Evolutionary conservation across 352 stramenopile genomes (phyloP), one percentile per base, ranked within the genome.

Genomic region (Globisporangium recalcitrans): DNA sequence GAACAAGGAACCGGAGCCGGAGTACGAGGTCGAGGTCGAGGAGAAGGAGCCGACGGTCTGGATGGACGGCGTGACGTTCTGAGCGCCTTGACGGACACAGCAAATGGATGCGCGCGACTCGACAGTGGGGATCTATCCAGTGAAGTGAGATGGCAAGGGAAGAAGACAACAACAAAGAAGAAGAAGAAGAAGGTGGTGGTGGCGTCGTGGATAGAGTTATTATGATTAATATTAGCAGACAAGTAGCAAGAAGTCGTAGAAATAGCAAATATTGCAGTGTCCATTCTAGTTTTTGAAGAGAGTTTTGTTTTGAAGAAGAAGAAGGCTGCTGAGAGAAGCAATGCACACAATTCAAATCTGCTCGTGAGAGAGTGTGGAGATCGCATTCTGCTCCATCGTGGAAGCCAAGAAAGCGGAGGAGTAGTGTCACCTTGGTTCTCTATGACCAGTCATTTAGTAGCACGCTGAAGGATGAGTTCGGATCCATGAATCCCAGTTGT

Each of bases 1-100:
- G 6, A 46, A 5, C 38, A n/a, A 46, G 38, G 36, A n/a, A 9
- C 34, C 34, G 16, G 16, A 46, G 38, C 38, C 38, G 7, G 38
- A 46, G 38, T 16, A 49, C 16, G 48, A 58, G 2, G 16, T 46
- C 16, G 32, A 36, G 19, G 47, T 31, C n/a, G 49, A 54, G 21
- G 27, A 64, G 49, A 58, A 59, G 16, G 49, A 56, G 19, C 49
- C 49, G 38, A 64, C 59, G 38, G 27, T 64, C 19, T 64, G 59
- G 59, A 40, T 64, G 36, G 59, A 64, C 59, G 59, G 59, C 49
- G 51, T 64, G 24, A 46, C 59, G 13, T 44, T 64, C 51, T 64
- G 51, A 59, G 46, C 27, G 16, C 38, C 7, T 21, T 46, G 36
- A 21, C 38, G 38, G 38, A 5, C 27, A 31, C 27, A n/a, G n/a